Evolutionary conservation across 1,284 basidiomycete genomes (phyloP).

Genomic region (Sphagnurus paluster): DNA sequence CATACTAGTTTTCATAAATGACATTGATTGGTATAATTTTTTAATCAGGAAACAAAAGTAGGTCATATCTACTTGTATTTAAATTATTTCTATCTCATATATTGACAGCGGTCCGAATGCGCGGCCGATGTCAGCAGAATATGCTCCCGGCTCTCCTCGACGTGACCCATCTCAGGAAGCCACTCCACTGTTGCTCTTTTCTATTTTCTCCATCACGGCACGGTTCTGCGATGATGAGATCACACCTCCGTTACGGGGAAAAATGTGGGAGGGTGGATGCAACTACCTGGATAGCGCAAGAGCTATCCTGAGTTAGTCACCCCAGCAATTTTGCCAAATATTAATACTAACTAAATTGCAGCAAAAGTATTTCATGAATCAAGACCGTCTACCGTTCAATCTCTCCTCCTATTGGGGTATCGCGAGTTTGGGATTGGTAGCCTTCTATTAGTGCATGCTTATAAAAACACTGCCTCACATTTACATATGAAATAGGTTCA

Average conservation of each 20-base stretch:
- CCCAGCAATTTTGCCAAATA: neutral
- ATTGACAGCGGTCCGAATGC: slow-evolving; percentile 7
- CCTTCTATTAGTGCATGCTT: slow-evolving; percentile 1
- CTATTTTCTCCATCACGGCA: slow-evolving; percentile 79
- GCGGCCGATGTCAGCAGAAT: slow-evolving; percentile 19
- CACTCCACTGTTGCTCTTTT: slow-evolving; percentile 69
- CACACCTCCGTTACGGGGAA: slow-evolving; percentile 46
- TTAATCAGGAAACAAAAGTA: slow-evolving; percentile 21
- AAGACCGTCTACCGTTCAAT: slow-evolving; percentile 69
- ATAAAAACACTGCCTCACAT: neutral
- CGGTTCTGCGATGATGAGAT: slow-evolving; percentile 60
- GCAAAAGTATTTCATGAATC: slow-evolving; percentile 68
- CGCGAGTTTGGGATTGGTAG: slow-evolving; percentile 80
- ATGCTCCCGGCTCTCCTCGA: slow-evolving; percentile 30
- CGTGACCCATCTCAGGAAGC: slow-evolving; percentile 60
- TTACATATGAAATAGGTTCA: no score
- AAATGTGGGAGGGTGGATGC: slow-evolving; percentile 74
- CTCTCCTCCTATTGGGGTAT: slow-evolving; percentile 77
- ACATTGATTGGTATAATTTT: neutral
- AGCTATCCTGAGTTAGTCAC: slow-evolving; percentile 57
- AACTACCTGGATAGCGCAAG: slow-evolving; percentile 70
- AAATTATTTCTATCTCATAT: neutral
- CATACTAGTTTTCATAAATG: slow-evolving; percentile 3
- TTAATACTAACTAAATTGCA: slow-evolving; percentile 24
- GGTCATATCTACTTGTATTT: neutral